Conservation (phyloP, 1,284 basidiomycete species). For the Malassezia furfur region DNA sequence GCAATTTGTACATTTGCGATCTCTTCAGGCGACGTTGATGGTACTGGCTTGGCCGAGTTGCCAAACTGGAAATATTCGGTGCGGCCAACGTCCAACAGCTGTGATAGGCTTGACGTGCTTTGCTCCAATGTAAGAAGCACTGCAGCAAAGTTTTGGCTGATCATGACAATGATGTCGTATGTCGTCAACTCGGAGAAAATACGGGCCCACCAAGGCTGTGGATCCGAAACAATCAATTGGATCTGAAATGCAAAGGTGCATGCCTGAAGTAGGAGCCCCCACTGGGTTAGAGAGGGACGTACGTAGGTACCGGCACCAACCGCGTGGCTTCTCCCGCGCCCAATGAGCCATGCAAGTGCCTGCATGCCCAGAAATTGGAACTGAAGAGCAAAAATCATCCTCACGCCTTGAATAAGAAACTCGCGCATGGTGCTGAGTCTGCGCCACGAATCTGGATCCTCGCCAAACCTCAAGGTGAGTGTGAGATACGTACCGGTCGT, state of each 20-base stretch:
- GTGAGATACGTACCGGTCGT: constrained; percentile 1
- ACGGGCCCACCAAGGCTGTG: not conserved
- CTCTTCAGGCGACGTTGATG: not conserved
- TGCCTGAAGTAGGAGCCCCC: constrained; percentile 7
- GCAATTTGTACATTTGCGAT: not conserved
- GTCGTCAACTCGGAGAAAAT: not conserved
- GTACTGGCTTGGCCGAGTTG: not conserved
- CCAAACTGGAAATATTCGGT: constrained; percentile 1
- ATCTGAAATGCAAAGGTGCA: not conserved
- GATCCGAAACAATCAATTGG: not conserved
- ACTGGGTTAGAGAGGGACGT: not conserved
- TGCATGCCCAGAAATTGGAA: constrained; percentile 2
- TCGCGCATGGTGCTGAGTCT: constrained; percentile 2
- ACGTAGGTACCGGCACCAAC: not conserved
- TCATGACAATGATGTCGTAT: not conserved
- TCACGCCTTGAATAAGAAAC: constrained; percentile 3
- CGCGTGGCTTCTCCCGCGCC: not conserved
- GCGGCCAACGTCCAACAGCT: not conserved
- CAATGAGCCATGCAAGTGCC: not conserved
- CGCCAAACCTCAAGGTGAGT: constrained; percentile 5
- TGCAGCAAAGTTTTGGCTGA: not conserved
- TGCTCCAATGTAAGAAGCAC: constrained; percentile 5
- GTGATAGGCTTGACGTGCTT: not conserved
- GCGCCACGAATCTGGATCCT: not conserved
- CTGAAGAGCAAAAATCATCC: not conserved